Base-by-base conservation (phyloP, 2,329 filamentous ascomycete species). In the Plenodomus lindquistii region DNA sequence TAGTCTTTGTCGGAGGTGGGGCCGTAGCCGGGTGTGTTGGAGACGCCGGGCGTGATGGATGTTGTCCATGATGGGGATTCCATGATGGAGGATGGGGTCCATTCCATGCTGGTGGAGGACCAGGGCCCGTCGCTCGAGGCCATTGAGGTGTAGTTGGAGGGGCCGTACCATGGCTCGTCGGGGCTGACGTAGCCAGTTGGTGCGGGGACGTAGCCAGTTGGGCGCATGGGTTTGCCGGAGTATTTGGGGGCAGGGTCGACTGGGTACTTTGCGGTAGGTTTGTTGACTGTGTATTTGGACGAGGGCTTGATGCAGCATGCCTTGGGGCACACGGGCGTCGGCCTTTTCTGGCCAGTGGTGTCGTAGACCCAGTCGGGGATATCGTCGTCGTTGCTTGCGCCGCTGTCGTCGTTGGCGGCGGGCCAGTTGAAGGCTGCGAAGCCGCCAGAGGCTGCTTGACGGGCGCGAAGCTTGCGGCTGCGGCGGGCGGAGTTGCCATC, bases 401-500 rank as follows among this genome's bases (percentile, higher is more conserved):
- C 35, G 24, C 22, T 20, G 29, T 39, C 40, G 11, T 24, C n/a
- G 24, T 19, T 31, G 35, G 38, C 19, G n/a, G 37, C 35, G 8
- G 54, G 54, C 48, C 50, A 57, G 19, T 48, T 35, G 43, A 57
- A 57, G 9, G 45, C 22, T 3, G 47, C 50, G 36, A 57, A 50
- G 2, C 52, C 49, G 9, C 50, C 40, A 20, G 36, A 42, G 4
- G 45, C 16, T 4, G 37, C 27, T 17, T 40, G 36, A 8, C 48
- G 43, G 13, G 19, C 34, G 27, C 45, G 38, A 24, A 48, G 27
- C 27, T 15, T 31, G 11, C 27, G 27, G 27, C 27, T 15, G 11
- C 11, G 4, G 11, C 9, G 27, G 11, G 27, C 6, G 11, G 10
- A 7, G 4, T 7, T 15, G 27, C 11, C 27, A 4, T 31, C 27